Base-by-base conservation (phyloP, 345 rosid genomes). In the Salix viminalis region DNA sequence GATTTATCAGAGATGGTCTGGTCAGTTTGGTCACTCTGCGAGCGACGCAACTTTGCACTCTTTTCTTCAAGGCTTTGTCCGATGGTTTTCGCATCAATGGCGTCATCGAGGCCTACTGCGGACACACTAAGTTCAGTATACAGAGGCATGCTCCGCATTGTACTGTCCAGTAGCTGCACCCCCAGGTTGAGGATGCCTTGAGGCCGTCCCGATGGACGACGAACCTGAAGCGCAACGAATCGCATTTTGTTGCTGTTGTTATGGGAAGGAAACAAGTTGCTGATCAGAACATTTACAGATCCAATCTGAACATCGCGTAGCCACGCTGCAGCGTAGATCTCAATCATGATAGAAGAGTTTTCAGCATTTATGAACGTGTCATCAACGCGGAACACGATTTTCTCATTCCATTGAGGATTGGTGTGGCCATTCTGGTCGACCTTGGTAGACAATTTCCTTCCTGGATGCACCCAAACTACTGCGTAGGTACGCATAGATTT, bases 241-340 rank as follows among this genome's bases (percentile, higher is more conserved):
- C 76, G 36, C 83, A 73, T 82, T 69, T 75, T 79, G 7, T 86
- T 75, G 39, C 76, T 79, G 70, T 82, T 81, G 42, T 80, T 75
- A 5, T 48, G 24, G 8, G 84, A 78, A 54, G 84, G 81, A 18
- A 82, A 87, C 18, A 96, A 80, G 15, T 89, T 88, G 64, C 84
- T 87, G 1, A 92, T 75, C 26, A 84, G 85, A 46, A 91, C 98
- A 9, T 87, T 84, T 2, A 92, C 93, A 1, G 89, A 87, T 5
- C 97, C 97, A 13, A 92, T 84, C 21, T 88, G 86, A 0, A 89
- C 91, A 50, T 94, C 98, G 7, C 89, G 89, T 11, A 91, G 88
- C 99, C 98, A 96, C 0, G 98, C 96, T 0, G 97, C 95, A 0
- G 97, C 92, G 60, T 90, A 96, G 44, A 96, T 89, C 79, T 96